Evolutionary conservation across 108 stramenopile species (phyloP).

Genomic region (Schizochytrium sp.): DNA sequence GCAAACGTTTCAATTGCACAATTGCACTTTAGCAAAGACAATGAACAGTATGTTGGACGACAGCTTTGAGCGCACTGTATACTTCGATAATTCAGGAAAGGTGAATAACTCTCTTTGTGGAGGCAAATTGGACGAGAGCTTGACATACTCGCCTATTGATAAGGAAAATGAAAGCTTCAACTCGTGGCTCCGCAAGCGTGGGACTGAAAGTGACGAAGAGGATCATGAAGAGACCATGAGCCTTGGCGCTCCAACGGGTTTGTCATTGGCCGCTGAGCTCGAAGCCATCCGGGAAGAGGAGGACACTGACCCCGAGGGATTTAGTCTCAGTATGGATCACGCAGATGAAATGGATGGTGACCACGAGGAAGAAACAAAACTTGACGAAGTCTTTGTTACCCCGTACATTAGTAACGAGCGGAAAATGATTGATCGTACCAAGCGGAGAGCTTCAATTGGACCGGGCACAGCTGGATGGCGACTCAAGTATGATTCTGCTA

Average conservation of each 20-base stretch:
- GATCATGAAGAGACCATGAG: neutral
- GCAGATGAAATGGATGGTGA: neutral
- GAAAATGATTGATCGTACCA: neutral
- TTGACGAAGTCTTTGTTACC: neutral
- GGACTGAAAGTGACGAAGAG: too few species aligned
- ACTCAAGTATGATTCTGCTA: slow-evolving; percentile 41
- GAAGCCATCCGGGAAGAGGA: neutral
- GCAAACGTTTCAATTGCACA: too few species aligned
- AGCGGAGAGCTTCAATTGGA: neutral
- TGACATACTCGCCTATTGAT: too few species aligned
- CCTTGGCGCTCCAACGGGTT: neutral
- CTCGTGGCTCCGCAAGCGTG: too few species aligned
- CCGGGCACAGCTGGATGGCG: neutral
- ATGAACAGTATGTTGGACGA: too few species aligned
- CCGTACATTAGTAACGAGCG: neutral
- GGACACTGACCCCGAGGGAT: neutral
- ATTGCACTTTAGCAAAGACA: too few species aligned
- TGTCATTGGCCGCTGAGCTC: neutral
- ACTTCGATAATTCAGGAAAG: too few species aligned
- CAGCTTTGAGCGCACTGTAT: too few species aligned
- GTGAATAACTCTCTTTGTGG: too few species aligned
- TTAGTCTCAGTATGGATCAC: neutral
- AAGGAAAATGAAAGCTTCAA: too few species aligned
- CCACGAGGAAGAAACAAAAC: neutral
- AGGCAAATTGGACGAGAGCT: too few species aligned